Evolutionary conservation across 2,329 filamentous ascomycete genomes (phyloP), one percentile per base, ranked within the genome.

Genomic region (Exophiala aquamarina): DNA sequence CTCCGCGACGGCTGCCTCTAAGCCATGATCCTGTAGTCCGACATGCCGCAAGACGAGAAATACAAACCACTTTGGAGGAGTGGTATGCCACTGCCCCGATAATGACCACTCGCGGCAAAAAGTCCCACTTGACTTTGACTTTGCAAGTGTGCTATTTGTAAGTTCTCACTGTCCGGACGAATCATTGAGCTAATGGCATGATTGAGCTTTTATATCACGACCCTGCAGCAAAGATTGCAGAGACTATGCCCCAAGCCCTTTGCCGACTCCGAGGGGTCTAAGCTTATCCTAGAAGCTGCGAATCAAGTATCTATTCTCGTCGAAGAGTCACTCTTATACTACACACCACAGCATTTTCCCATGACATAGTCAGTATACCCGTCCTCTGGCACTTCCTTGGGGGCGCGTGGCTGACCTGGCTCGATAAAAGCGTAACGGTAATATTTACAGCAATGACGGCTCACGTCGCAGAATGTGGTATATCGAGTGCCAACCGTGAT

Each of bases 311-410:
- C 44, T 9, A 17, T 10, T 15, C 29, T 40, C 13, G 28, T 41
- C n/a, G 44, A 47, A 17, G 36, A 46, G 5, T 46, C 44, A 10
- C 29, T 47, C 7, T 14, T 41, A 20, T 33, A 47, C n/a, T 47
- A 11, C 10, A 41, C n/a, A 13, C 44, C 44, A 2, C 20, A 41
- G 10, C 20, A 21, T 33, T 41, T 47, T 15, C 44, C 44, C 2
- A 28, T 47, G 44, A 47, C 41, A 18, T 47, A 41, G 41, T 44
- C 33, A 44, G 31, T 23, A 15, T 23, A n/a, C n/a, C n/a, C n/a
- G n/a, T n/a, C n/a, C n/a, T n/a, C n/a, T n/a, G n/a, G n/a, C n/a
- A n/a, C n/a, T n/a, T n/a, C n/a, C n/a, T n/a, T n/a, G n/a, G n/a
- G n/a, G n/a, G n/a, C n/a, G n/a, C n/a, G n/a, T n/a, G n/a, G n/a